Base-by-base conservation (phyloP, 1,284 basidiomycete species). In the Xerocomus nothofagi region DNA sequence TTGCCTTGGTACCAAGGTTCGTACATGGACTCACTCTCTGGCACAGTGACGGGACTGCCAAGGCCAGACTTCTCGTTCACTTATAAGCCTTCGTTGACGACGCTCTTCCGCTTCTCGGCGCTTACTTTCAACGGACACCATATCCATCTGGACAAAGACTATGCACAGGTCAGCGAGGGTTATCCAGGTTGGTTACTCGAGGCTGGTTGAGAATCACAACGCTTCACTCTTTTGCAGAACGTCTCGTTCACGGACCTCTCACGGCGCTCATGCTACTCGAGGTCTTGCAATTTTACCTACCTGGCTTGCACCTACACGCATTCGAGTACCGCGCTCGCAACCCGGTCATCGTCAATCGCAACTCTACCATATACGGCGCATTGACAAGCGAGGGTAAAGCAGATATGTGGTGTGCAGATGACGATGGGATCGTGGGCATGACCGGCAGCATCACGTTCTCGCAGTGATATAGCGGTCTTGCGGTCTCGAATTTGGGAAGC, bases 51-150 rank as follows among this genome's bases (percentile, higher is more conserved):
- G 23, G 74, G 69, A 51, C 58, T 83, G n/a, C 82, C 84, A 15
- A 58, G 61, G 8, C 68, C 76, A 21, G 79, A 84, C 51, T 84
- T 87, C 61, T 75, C 77, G 3, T 82, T 87, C 62, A 73, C 71
- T 30, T 91, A 82, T 63, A 80, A 72, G 9, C 89, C 90, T 10
- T 82, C 78, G 18, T 67, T 81, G 30, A 82, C 83, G 6, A 89
- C 86, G 2, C 73, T 93, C 20, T 93, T 93, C 73, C 82, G 89
- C 10, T 93, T 88, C 71, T 91, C 88, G 10, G 88, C 91, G 14
- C 72, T 93, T 31, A 93, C 85, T 50, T 91, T 88, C 70, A 88
- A 90, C 56, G 82, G 79, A 9, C 86, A 90, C 58, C 74, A 80
- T 51, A 86, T 90, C 55, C 87, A 90, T 64, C 73, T 88, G 11